A percentile compares a stretch with the other conserved stretches of the same genome.
These are phyloP conservation scores for Aegilops speltoides DNA, from an alignment of 176 grass and related monocot species.

Conservation along the genomic window DNA sequence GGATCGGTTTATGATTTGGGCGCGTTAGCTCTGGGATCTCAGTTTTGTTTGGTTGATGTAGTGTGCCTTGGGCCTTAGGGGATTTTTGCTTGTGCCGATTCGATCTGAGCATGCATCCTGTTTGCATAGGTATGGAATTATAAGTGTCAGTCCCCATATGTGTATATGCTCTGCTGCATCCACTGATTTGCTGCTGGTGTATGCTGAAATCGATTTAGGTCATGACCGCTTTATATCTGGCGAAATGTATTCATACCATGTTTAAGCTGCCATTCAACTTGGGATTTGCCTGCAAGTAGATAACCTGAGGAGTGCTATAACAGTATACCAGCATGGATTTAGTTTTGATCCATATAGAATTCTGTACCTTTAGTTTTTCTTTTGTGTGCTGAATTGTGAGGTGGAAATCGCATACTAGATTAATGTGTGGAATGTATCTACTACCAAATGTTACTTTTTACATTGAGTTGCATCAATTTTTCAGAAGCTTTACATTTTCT, in stretches of 20 bases:
- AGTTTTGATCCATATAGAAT: background rate
- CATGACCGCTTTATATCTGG: background rate
- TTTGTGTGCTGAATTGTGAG: background rate
- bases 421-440: background rate
- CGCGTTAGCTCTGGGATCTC: background rate
- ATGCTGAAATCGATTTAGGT: background rate
- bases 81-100: background rate
- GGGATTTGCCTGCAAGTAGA: background rate
- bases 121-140: background rate
- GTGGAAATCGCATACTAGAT: background rate
- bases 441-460: background rate
- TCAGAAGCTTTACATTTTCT: background rate
- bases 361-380: background rate
- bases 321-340: background rate
- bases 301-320: background rate
- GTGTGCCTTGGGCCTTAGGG: no score
- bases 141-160: no score
- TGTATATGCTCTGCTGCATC: background rate
- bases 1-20: background rate
- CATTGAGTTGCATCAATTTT: background rate
- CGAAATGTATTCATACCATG: background rate
- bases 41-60: background rate
- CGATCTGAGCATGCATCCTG: background rate
- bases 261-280: background rate
- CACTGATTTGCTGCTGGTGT: background rate